phyloP scores from a whole-genome alignment of 257 asterid genomes.

The Solanum ahanhuiri region DNA sequence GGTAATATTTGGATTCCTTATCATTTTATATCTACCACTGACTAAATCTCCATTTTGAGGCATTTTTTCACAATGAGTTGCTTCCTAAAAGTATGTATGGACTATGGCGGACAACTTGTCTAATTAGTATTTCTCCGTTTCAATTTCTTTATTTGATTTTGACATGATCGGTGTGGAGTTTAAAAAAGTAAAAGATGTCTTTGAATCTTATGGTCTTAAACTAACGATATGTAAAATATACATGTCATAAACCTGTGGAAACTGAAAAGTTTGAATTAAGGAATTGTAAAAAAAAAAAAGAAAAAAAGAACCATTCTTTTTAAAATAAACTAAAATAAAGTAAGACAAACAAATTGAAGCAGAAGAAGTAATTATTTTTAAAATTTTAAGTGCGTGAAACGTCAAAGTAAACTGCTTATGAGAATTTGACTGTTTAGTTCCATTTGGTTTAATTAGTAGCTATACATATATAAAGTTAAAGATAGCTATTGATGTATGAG shows the following conservation, averaged over 20 bases:
- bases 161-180: background rate
- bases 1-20: slow-evolving; percentile 11
- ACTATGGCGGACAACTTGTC: background rate
- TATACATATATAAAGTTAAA: background rate
- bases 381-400: background rate
- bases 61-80: background rate
- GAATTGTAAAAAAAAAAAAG: background rate
- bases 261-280: too few species aligned
- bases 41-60: background rate
- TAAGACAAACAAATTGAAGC: too few species aligned
- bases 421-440: background rate
- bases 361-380: too few species aligned
- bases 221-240: background rate
- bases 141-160: background rate
- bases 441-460: background rate
- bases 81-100: background rate
- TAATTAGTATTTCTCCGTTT: background rate
- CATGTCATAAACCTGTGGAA: background rate
- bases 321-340: too few species aligned
- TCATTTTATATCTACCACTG: slow-evolving; percentile 8
- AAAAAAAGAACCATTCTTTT: too few species aligned
- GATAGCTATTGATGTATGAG: background rate
- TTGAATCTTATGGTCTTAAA: background rate
- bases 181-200: background rate
- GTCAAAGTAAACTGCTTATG: background rate